Evolutionary conservation across 257 asterid species (phyloP), one percentile per base, ranked within the genome.

Genomic region (Gentiana dahurica): DNA sequence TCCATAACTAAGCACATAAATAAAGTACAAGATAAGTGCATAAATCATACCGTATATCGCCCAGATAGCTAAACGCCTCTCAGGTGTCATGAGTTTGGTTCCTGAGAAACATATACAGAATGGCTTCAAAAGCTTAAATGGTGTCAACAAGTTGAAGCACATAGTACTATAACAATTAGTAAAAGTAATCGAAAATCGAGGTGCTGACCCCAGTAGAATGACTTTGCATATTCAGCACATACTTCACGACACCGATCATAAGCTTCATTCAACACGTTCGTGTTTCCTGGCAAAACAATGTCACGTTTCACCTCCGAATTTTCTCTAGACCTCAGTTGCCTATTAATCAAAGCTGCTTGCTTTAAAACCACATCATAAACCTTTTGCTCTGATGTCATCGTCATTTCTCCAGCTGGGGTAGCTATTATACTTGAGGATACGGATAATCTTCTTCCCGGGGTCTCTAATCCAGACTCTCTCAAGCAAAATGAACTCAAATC

Each of bases 141-240:
- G 15, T 34, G 13, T 32, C 12, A 45, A 70, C 50, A 36, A 52
- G 66, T 10, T 4, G 53, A 15, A 15, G 24, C 24, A 0, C 24
- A 15, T 15, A 15, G 24, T 15, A 15, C 24, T 15, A 15, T 15
- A 15, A 15, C 24, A 15, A 15, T 15, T 15, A 63, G 65, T 48
- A 54, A 38, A 41, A 41, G 67, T 59, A 64, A 64, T 35, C 41
- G 68, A 65, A 34, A 51, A 68, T 66, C 53, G 68, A 63, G 24
- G 57, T 58, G 76, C 95, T 73, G 71, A 92, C 98, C 98, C 60
- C 88, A 75, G 78, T 86, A 82, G 80, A 92, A 92, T 34, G 99
- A 88, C 86, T 92, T 88, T 64, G 99, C 99, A 75, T 92, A 92
- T 65, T 88, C 99, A 0, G 95, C 99, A 65, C 99, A 92, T 15